Percentiles rank a stretch among this genome's conserved stretches.
Conservation (phyloP, 352 stramenopile species). For the Globisporangium heterothallicum region DNA sequence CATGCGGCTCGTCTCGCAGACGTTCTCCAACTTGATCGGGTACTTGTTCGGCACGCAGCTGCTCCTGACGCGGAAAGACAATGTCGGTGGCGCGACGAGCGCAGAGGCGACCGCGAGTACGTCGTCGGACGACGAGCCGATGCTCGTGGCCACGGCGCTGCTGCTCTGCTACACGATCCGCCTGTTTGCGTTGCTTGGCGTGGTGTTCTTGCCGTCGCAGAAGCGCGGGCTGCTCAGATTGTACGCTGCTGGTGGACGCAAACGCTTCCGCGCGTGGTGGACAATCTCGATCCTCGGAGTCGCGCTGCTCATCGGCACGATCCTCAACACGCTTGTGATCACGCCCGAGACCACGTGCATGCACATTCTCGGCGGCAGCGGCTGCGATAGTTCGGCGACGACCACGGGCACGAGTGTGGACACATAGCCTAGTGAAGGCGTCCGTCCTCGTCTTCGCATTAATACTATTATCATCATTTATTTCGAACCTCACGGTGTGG, state of each 20-base stretch:
- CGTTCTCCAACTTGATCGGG: conserved; percentile 17
- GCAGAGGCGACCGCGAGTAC: not conserved
- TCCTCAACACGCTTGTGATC: conserved; percentile 21
- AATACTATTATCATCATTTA: not conserved
- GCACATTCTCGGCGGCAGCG: conserved; percentile 23
- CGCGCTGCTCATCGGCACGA: conserved; percentile 13
- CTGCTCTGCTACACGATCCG: conserved; percentile 21
- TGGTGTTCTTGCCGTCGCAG: conserved; percentile 19
- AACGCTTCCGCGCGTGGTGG: conserved; percentile 18
- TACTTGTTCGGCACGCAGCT: conserved; percentile 16
- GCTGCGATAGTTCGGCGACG: conserved; percentile 5
- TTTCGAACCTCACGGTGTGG: no score
- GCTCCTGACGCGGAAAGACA: conserved; percentile 9
- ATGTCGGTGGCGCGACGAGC: conserved; percentile 1
- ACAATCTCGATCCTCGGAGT: conserved; percentile 16
- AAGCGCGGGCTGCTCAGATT: conserved; percentile 12
- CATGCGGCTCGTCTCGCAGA: conserved; percentile 28
- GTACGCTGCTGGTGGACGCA: conserved; percentile 7
- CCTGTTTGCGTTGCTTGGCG: conserved; percentile 20
- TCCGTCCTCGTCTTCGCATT: not conserved
- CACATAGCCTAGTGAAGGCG: not conserved
- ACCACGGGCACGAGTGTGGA: not conserved
- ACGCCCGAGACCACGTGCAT: conserved; percentile 25
- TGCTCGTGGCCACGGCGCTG: conserved; percentile 26
- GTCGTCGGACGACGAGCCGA: conserved; percentile 13